Percentiles rank a stretch among this genome's conserved stretches.
Evolutionary conservation across 257 asterid genomes (phyloP).

Genomic region (Plantago elongata): DNA sequence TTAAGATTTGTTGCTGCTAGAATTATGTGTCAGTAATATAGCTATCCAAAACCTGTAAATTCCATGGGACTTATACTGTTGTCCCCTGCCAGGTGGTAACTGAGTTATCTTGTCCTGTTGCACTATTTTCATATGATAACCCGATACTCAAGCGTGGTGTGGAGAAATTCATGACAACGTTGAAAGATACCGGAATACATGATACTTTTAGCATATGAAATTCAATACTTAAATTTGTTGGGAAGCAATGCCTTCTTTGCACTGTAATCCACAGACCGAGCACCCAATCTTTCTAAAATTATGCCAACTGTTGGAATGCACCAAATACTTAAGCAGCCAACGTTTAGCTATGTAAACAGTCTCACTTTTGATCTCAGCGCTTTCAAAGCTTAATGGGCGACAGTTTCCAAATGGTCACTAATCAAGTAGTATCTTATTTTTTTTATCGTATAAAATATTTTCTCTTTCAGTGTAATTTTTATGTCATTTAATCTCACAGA

Average conservation of each 20-base stretch:
- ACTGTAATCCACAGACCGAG: background rate
- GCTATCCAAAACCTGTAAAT: background rate
- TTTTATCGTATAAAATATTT: too few relatives aligned
- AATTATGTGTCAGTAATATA: conserved; percentile 1
- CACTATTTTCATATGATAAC: conserved; percentile 76
- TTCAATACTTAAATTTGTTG: background rate
- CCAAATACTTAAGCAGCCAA: background rate
- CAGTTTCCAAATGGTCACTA: too few relatives aligned
- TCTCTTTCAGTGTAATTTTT: background rate
- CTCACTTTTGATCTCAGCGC: background rate
- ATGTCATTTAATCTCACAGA: conserved; percentile 1
- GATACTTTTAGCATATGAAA: conserved; percentile 33
- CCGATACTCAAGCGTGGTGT: conserved; percentile 85
- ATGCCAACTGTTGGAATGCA: background rate
- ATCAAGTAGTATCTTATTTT: too few relatives aligned
- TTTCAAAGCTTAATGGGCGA: too few relatives aligned
- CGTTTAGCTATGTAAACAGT: background rate
- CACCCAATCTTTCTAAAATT: background rate
- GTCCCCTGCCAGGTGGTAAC: conserved; percentile 56
- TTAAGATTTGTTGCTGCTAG: conserved; percentile 1
- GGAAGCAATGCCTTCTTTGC: background rate
- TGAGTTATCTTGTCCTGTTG: conserved; percentile 69
- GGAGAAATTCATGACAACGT: conserved; percentile 70
- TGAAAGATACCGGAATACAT: conserved; percentile 67
- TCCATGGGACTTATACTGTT: background rate